Percentiles rank a stretch among this genome's conserved stretches.
phyloP scores from a whole-genome alignment of 768 basidiomycete genomes.

The Hypholoma fasciculare region DNA sequence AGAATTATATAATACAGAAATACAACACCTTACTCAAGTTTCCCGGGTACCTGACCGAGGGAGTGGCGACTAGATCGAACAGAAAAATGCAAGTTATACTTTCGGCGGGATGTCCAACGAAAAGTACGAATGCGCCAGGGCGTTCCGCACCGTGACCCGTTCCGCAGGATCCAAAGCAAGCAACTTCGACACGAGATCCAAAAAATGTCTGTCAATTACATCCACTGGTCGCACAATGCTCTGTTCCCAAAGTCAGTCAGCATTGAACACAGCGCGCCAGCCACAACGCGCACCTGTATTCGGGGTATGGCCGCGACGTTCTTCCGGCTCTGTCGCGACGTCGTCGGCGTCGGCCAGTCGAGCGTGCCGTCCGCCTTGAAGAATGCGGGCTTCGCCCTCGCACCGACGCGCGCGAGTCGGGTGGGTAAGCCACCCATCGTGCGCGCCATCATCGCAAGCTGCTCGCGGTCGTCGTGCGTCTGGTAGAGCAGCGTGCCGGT shows the following conservation, averaged over 20 bases:
- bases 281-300: constrained; percentile 58
- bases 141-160: constrained; percentile 85
- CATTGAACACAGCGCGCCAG: neutral
- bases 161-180: constrained; percentile 88
- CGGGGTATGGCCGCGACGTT: constrained; percentile 86
- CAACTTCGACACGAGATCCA: constrained; percentile 84
- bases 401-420: constrained; percentile 72
- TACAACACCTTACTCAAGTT: neutral
- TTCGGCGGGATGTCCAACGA: constrained; percentile 65
- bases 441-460: constrained; percentile 99
- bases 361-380: constrained; percentile 85
- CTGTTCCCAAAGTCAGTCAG: constrained; percentile 33
- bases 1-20: neutral
- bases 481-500: constrained; percentile 98
- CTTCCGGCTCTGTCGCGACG: constrained; percentile 88
- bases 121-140: constrained; percentile 90
- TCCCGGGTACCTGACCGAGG: too few species aligned
- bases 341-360: constrained; percentile 90
- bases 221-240: constrained; percentile 84
- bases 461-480: constrained; percentile 98
- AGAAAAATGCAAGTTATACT: constrained; percentile 39
- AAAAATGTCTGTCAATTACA: constrained; percentile 72
- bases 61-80: too few species aligned
- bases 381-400: constrained; percentile 86
- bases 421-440: constrained; percentile 98